Evolutionary conservation across 2,329 filamentous ascomycete species (phyloP).

Genomic region (Colletotrichum paranaense): DNA sequence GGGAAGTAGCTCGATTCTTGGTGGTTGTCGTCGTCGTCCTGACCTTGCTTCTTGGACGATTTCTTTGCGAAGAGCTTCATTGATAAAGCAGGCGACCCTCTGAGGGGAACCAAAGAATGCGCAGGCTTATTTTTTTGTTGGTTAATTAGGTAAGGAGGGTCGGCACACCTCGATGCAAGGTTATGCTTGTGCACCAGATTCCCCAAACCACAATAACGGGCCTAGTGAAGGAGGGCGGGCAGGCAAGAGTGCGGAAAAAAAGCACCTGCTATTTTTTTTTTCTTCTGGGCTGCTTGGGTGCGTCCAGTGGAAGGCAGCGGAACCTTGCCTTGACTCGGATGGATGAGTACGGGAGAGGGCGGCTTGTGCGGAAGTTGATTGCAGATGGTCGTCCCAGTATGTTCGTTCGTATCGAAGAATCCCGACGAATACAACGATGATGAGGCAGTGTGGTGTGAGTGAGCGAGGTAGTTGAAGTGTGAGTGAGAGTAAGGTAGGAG

Average conservation of each 20-base stretch:
- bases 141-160: slow-evolving; percentile 42
- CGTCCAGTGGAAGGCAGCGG: slow-evolving; percentile 6
- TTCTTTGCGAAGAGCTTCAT: slow-evolving; percentile 67
- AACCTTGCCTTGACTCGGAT: slow-evolving; percentile 21
- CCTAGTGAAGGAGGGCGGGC: slow-evolving; percentile 30
- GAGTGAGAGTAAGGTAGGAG: background rate
- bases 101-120: slow-evolving; percentile 35
- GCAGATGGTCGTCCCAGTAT: background rate
- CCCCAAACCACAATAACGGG: slow-evolving; percentile 33
- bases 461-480: background rate
- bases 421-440: slow-evolving; percentile 20
- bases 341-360: background rate
- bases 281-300: slow-evolving; percentile 18
- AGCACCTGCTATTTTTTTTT: slow-evolving; percentile 29
- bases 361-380: background rate
- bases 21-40: slow-evolving; percentile 50
- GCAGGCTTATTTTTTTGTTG: slow-evolving; percentile 36
- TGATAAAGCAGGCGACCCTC: slow-evolving; percentile 39
- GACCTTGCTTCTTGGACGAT: slow-evolving; percentile 52
- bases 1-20: slow-evolving; percentile 41
- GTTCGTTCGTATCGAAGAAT: slow-evolving; percentile 6
- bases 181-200: slow-evolving; percentile 37
- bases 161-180: slow-evolving; percentile 38
- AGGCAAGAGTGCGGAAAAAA: background rate
- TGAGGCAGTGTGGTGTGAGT: background rate